phyloP scores from a whole-genome alignment of 2,329 filamentous ascomycete genomes.

The Cercospora beticola region DNA sequence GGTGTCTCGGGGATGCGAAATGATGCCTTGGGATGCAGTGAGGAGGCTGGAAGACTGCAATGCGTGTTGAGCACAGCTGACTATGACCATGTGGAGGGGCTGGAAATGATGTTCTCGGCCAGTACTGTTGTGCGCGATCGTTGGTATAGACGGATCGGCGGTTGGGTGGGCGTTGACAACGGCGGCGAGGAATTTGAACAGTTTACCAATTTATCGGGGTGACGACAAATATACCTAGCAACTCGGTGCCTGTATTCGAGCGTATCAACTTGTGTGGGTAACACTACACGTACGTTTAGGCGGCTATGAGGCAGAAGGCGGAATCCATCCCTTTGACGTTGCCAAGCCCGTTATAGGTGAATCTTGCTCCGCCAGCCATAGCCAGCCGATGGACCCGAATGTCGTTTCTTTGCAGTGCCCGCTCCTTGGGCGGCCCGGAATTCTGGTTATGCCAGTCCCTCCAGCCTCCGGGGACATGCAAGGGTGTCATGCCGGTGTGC shows the following conservation, averaged over 20 bases:
- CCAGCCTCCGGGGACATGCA: background rate
- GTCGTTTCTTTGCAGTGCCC: background rate
- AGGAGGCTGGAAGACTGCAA: background rate
- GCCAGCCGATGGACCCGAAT: background rate
- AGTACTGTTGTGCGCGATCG: background rate
- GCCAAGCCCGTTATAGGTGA: slow-evolving; percentile 1
- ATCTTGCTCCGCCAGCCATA: background rate
- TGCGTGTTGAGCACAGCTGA: background rate
- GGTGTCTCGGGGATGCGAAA: background rate
- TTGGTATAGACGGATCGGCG: background rate
- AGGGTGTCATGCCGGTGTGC: background rate
- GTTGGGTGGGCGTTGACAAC: background rate
- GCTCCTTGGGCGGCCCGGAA: background rate
- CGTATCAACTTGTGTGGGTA: background rate
- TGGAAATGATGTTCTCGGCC: background rate
- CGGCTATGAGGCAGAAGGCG: background rate
- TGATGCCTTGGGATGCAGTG: background rate
- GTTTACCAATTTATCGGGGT: background rate
- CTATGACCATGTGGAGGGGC: background rate
- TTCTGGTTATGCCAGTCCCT: background rate
- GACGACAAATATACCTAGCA: background rate
- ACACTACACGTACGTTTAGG: background rate
- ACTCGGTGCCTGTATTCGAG: background rate
- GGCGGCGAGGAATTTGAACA: background rate
- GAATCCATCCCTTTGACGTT: background rate